Evolutionary conservation across 495 filamentous ascomycete genomes (phyloP), one percentile per base, ranked within the genome.

Genomic region (Hypomontagnella monticulosa): DNA sequence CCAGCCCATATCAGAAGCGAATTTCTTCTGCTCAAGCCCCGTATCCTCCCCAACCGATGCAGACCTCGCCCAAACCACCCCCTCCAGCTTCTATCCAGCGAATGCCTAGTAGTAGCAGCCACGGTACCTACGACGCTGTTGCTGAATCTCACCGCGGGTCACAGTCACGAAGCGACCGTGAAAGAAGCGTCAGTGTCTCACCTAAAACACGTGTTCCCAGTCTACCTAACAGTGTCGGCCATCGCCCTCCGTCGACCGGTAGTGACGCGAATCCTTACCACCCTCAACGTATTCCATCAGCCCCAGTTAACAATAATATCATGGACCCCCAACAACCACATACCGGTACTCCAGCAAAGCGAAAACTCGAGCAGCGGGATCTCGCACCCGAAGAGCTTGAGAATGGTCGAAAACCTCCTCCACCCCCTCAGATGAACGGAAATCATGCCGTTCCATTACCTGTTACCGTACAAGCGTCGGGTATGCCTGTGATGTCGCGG

Each of bases 161-260:
- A 30, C 76, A 73, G 50, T 78, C 78, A 49, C 76, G 80, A 58
- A 77, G 79, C 64, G 83, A 85, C 60, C 80, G 85, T 64, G 86
- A 87, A 51, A 76, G 80, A 46, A 88, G 85, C 61, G 57, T 88
- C 20, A 88, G 87, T 71, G 80, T 89, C 50, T 88, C 85, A 71
- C 87, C 87, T 8, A 89, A 89, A 71, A 89, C 87, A 53, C 78
- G 79, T 56, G 71, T 85, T 15, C 80, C 82, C 57, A 84, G 80
- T 72, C 71, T 83, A 50, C 81, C 82, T 54, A 79, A 73, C 57
- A 81, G 73, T 69, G 66, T 75, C 30, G 73, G 80, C 50, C 76
- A 78, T 49, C 73, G 77, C 18, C 58, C 73, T 20, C 70, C 74
- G 19, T 78, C 78, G 32, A 71, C 75, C 11, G 63, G 62, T 59